phyloP scores from a whole-genome alignment of 2,329 filamentous ascomycete species.

The Fusarium falciforme region DNA sequence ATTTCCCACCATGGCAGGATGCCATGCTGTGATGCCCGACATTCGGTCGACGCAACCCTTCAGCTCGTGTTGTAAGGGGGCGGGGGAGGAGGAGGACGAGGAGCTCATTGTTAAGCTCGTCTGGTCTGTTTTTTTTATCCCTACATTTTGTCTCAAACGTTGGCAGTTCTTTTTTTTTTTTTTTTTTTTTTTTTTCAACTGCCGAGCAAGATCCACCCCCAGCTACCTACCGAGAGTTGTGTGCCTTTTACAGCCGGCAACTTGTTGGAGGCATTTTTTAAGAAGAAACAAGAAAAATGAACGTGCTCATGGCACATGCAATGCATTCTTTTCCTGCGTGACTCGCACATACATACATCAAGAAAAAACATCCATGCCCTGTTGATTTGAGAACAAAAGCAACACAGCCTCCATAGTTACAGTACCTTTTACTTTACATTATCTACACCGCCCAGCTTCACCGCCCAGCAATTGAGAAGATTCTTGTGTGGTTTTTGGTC shows the following conservation, averaged over 20 bases:
- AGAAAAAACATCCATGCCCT: not conserved
- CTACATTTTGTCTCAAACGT: not conserved
- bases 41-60: not conserved
- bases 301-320: not conserved
- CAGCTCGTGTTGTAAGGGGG: not conserved
- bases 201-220: slow-evolving; percentile 24
- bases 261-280: not conserved
- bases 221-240: slow-evolving; percentile 12
- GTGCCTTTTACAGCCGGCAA: not conserved
- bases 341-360: slow-evolving; percentile 22
- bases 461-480: not conserved
- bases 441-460: slow-evolving; percentile 8
- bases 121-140: not conserved
- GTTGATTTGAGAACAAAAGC: not conserved
- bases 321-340: slow-evolving; percentile 6
- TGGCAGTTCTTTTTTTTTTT: not conserved
- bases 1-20: not conserved
- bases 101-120: not conserved
- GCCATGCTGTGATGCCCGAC: not conserved
- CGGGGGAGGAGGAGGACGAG: no score
- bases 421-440: not conserved
- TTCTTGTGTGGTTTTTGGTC: not conserved
- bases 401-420: not conserved
- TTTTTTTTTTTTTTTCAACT: slow-evolving; percentile 12
- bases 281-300: not conserved